These are phyloP conservation scores for Peronospora belbahrii DNA, from an alignment of 352 stramenopile genomes.

Conservation along the genomic window DNA sequence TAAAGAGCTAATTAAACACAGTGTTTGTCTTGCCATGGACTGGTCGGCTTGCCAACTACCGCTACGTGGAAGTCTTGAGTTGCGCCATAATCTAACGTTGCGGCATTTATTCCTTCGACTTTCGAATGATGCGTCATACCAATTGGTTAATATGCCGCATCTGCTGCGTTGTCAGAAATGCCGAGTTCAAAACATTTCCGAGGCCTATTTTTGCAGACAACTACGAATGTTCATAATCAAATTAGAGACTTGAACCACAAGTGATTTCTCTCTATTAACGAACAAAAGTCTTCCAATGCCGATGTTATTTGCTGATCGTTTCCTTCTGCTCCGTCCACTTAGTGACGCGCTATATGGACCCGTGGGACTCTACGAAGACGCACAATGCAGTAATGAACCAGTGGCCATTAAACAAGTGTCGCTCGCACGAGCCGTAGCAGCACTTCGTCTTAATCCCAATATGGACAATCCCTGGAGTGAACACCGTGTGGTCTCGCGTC, in stretches of 20 bases:
- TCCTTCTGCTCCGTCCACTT: slow-evolving; percentile 6
- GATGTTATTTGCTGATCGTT: slow-evolving; percentile 2
- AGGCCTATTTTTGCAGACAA: too few species aligned
- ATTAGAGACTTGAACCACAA: background rate
- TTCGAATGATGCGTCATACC: too few species aligned
- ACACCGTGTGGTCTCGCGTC: slow-evolving; percentile 15
- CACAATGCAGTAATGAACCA: slow-evolving; percentile 9
- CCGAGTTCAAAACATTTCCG: too few species aligned
- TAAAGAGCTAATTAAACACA: too few species aligned
- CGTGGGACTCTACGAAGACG: slow-evolving; percentile 40
- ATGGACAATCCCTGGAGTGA: slow-evolving; percentile 46
- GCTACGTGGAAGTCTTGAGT: too few species aligned
- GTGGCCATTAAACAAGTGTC: slow-evolving; percentile 50
- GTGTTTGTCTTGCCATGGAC: too few species aligned
- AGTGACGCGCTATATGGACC: slow-evolving; percentile 34
- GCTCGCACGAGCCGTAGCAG: slow-evolving; percentile 18
- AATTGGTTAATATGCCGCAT: too few species aligned
- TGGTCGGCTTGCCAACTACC: too few species aligned
- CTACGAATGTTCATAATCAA: background rate
- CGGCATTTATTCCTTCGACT: too few species aligned
- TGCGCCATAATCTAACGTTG: too few species aligned
- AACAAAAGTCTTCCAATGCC: background rate
- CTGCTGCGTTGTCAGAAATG: too few species aligned
- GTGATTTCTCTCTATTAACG: background rate
- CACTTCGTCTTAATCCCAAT: slow-evolving; percentile 18